Percentiles rank a stretch among this genome's conserved stretches.
Conservation (phyloP, 2,329 filamentous ascomycete species). For the Plenodomus lindquistii region DNA sequence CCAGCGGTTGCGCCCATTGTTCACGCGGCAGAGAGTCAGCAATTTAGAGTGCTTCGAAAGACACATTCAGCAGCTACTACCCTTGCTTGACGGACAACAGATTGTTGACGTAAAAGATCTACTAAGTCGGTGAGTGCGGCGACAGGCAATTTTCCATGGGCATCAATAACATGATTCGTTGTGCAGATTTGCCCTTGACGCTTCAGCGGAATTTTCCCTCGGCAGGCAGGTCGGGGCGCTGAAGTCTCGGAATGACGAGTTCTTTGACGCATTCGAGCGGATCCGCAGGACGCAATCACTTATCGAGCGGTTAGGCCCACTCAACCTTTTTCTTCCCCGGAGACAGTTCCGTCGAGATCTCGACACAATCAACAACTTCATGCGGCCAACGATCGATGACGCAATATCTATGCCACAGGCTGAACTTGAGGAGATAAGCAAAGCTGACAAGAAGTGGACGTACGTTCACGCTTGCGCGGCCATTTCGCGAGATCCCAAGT, state of each 20-base stretch:
- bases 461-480: conserved; percentile 1
- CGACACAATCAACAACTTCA: neutral
- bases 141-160: neutral
- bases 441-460: neutral
- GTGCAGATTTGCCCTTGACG: conserved; percentile 1
- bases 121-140: neutral
- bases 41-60: conserved; percentile 1
- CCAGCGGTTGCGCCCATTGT: neutral
- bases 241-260: neutral
- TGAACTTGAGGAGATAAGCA: neutral
- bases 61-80: neutral
- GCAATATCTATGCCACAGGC: conserved; percentile 1
- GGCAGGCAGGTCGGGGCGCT: neutral
- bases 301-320: neutral
- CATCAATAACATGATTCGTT: neutral
- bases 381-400: neutral
- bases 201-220: neutral
- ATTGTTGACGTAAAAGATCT: conserved; percentile 1
- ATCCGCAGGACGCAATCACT: neutral
- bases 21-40: conserved; percentile 1
- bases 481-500: neutral
- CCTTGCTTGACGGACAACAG: neutral
- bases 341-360: neutral
- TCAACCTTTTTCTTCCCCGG: neutral
- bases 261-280: conserved; percentile 1